These are phyloP conservation scores for Syzygium aromaticum DNA, from an alignment of 345 rosid genomes.

Conservation along the genomic window DNA sequence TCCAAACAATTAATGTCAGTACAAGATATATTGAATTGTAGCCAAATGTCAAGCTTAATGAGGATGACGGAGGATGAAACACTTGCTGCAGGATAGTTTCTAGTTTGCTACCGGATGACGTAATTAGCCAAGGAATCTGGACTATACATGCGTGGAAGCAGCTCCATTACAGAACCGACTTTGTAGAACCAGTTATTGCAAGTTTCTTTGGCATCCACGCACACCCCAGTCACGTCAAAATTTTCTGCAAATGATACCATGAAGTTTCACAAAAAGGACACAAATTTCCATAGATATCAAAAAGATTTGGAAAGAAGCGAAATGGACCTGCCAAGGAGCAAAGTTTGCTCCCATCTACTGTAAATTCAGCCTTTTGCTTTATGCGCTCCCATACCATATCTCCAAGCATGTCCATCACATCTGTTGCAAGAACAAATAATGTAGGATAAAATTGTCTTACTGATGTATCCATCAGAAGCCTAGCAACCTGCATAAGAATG, in stretches of 20 bases:
- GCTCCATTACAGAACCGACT: constrained; percentile 74
- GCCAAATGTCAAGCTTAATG: not conserved
- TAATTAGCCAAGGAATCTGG: constrained; percentile 1
- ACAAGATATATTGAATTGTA: not conserved
- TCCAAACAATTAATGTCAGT: not conserved
- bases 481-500: constrained; percentile 56
- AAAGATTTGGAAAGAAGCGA: not conserved
- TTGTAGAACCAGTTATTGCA: constrained; percentile 92
- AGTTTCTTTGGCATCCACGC: constrained; percentile 78
- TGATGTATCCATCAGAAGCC: constrained; percentile 89
- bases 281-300: not conserved
- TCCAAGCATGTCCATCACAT: constrained; percentile 83
- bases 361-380: constrained; percentile 67
- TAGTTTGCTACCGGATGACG: not conserved
- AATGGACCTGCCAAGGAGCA: constrained; percentile 47
- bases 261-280: constrained; percentile 1
- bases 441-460: constrained; percentile 89
- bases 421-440: constrained; percentile 72
- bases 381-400: constrained; percentile 92
- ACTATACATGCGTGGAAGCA: constrained; percentile 88
- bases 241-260: constrained; percentile 38
- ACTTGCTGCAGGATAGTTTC: not conserved
- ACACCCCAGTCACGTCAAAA: constrained; percentile 53
- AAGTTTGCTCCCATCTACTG: constrained; percentile 48
- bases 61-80: not conserved